Base-by-base conservation (phyloP, 2,329 filamentous ascomycete genomes). In the Aspergillus ustus region DNA sequence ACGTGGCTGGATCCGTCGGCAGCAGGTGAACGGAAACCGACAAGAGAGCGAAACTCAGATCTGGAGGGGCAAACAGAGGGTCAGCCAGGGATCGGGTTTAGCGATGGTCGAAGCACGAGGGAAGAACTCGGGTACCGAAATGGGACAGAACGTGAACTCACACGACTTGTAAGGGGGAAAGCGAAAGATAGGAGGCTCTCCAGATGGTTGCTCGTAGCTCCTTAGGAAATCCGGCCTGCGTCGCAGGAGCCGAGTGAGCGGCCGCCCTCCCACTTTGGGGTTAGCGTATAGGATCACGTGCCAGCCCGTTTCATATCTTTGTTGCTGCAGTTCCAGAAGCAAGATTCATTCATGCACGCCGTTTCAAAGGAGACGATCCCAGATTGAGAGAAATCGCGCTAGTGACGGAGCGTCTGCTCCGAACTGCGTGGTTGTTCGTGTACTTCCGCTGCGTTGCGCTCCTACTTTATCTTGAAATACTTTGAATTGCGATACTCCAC, bases 181-280 rank as follows among this genome's bases (percentile, higher is more conserved):
- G 58, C 44, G 61, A 50, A 52, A 57, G 63, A 67, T 63, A 67
- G 67, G 67, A 69, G 66, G 67, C 63, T 65, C 68, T 70, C 68
- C 64, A 60, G 64, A 66, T 60, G 13, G 28, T 50, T 50, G 62
- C 56, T 63, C 56, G 51, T 61, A 51, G 40, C 53, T 61, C 62
- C 57, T 62, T 56, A 54, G 57, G 50, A 61, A 66, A 61, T 66
- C 61, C 62, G 63, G 59, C 54, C 52, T 54, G 57, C 45, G 62
- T 66, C 59, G 63, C 67, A 57, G 57, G 58, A 66, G 67, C 66
- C 64, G 67, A 67, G 62, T 63, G 67, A 67, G 62, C 56, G 59
- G 61, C 43, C 46, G 51, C 46, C 55, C 48, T 28, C 58, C 66
- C 25, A n/a, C 19, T 65, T 70, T 48, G 28, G 64, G 69, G 7